phyloP scores from a whole-genome alignment of 257 asterid species.

The Solanum tacnaense region DNA sequence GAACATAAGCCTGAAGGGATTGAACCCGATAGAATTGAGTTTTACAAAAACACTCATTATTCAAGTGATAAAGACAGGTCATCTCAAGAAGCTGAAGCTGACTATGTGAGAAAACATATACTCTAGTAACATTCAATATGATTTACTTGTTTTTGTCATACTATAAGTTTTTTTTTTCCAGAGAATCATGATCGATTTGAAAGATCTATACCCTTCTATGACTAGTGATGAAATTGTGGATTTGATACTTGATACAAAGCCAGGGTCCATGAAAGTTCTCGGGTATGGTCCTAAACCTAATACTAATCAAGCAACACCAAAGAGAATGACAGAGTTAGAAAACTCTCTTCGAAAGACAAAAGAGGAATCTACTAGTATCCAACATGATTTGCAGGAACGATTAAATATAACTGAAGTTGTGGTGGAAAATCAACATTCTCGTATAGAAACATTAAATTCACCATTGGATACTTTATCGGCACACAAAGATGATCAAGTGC shows the following conservation, averaged over 20 bases:
- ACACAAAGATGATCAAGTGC: too few relatives aligned
- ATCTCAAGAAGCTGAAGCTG: neutral
- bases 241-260: too few relatives aligned
- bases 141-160: too few relatives aligned
- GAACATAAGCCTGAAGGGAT: neutral
- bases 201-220: neutral
- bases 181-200: too few relatives aligned
- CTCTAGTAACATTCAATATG: too few relatives aligned
- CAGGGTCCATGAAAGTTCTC: fast-evolving
- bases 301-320: too few relatives aligned
- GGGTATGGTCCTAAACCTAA: too few relatives aligned
- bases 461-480: too few relatives aligned
- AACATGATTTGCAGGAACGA: neutral
- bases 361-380: neutral
- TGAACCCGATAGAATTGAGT: too few relatives aligned
- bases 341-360: too few relatives aligned
- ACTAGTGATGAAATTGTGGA: neutral
- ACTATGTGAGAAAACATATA: neutral
- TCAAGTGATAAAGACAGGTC: neutral
- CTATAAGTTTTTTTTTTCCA: too few relatives aligned
- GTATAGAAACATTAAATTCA: neutral
- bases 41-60: neutral
- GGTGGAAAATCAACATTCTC: neutral
- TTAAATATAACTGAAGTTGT: neutral
- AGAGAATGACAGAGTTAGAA: too few relatives aligned